Evolutionary conservation across 2,329 filamentous ascomycete species (phyloP).

Genomic region (Bipolaris bicolor): DNA sequence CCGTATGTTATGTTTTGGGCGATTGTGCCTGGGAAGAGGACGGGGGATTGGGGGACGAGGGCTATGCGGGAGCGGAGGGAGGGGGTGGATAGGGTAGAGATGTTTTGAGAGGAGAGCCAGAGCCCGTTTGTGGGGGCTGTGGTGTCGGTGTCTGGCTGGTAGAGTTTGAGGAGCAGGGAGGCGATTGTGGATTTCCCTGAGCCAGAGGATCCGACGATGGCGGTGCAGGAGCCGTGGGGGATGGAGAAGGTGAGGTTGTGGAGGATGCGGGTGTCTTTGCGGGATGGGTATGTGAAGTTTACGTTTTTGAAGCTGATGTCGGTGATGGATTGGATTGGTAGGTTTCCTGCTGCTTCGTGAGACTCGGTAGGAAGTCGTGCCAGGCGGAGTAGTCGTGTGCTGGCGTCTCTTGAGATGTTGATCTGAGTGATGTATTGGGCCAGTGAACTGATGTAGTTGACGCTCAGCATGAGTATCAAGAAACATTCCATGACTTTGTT

Average conservation of each 20-base stretch:
- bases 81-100: slow-evolving; percentile 64
- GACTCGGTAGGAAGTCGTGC: slow-evolving; percentile 64
- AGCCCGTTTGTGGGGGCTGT: too few relatives aligned
- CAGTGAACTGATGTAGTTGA: slow-evolving; percentile 73
- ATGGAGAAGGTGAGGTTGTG: slow-evolving; percentile 70
- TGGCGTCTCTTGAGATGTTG: slow-evolving; percentile 73
- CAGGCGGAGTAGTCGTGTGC: slow-evolving; percentile 73
- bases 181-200: slow-evolving; percentile 90
- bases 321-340: slow-evolving; percentile 52
- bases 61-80: slow-evolving; percentile 67
- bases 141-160: slow-evolving; percentile 50
- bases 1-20: slow-evolving; percentile 85
- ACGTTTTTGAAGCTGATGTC: slow-evolving; percentile 67
- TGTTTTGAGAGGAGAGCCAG: slow-evolving; percentile 50
- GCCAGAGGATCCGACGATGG: slow-evolving; percentile 82
- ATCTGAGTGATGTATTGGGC: slow-evolving; percentile 81
- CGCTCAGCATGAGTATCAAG: slow-evolving; percentile 81
- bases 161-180: slow-evolving; percentile 75
- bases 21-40: slow-evolving; percentile 79
- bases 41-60: slow-evolving; percentile 73
- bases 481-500: slow-evolving; percentile 74
- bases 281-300: slow-evolving; percentile 73
- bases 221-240: slow-evolving; percentile 67
- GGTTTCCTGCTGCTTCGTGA: slow-evolving; percentile 63
- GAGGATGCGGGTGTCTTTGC: slow-evolving; percentile 62